Evolutionary conservation across 495 filamentous ascomycete genomes (phyloP).

Genomic region (Penicillium ucsense): DNA sequence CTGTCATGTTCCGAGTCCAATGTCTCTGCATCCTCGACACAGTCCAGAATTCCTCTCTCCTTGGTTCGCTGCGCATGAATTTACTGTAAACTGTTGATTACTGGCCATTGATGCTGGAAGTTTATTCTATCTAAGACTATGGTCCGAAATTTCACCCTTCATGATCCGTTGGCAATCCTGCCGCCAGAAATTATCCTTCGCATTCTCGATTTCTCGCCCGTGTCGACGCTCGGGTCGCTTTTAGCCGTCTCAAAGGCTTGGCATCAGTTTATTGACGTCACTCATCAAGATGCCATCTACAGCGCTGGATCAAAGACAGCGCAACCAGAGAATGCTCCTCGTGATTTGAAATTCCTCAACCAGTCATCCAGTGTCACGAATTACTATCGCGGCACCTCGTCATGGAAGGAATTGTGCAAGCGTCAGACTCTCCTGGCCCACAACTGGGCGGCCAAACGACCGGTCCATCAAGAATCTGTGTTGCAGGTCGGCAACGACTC

Average conservation of each 20-base stretch:
- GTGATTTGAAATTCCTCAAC: conserved; percentile 16
- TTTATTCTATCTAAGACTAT: too few relatives aligned
- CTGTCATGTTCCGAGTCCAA: too few relatives aligned
- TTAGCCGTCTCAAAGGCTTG: conserved; percentile 27
- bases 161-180: conserved; percentile 23
- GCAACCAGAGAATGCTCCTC: conserved; percentile 10
- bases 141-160: not conserved
- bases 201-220: conserved; percentile 25
- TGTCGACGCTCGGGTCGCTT: conserved; percentile 24
- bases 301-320: conserved; percentile 18
- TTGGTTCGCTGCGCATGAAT: too few relatives aligned
- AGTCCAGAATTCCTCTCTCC: too few relatives aligned
- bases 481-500: conserved; percentile 30
- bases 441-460: conserved; percentile 23
- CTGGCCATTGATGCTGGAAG: too few relatives aligned
- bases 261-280: conserved; percentile 33
- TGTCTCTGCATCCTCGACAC: too few relatives aligned
- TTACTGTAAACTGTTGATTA: too few relatives aligned
- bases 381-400: conserved; percentile 14
- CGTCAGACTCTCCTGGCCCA: conserved; percentile 26
- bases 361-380: conserved; percentile 14
- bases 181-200: conserved; percentile 31
- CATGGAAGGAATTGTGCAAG: conserved; percentile 32
- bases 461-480: conserved; percentile 22
- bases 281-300: conserved; percentile 33